Percentiles rank a stretch among this genome's conserved stretches.
Evolutionary conservation across 306 rosid species (phyloP).

Genomic region (Canavalia gladiata): DNA sequence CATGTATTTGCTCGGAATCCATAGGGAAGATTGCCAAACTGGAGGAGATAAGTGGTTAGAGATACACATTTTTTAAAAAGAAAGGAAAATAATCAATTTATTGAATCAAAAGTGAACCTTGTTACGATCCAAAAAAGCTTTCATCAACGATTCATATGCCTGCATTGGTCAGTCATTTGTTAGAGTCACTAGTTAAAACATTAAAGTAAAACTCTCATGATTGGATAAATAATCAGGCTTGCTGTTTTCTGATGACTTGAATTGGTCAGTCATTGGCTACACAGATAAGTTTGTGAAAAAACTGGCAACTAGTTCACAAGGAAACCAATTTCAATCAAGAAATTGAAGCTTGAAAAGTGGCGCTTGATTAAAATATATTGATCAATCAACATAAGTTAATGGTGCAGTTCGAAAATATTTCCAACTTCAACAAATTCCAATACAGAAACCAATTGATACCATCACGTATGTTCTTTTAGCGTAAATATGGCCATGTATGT

Average conservation of each 20-base stretch:
- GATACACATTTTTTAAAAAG: neutral
- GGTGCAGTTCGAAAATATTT: neutral
- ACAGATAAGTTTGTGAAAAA: neutral
- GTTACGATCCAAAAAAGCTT: constrained; percentile 87
- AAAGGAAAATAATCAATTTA: constrained; percentile 17
- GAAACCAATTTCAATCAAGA: neutral
- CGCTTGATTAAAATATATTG: constrained; percentile 1
- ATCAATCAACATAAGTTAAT: neutral
- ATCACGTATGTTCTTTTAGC: too few relatives aligned
- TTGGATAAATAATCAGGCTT: neutral
- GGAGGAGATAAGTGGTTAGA: constrained; percentile 43
- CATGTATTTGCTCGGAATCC: constrained; percentile 96
- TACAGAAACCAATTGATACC: too few relatives aligned
- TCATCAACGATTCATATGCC: constrained; percentile 87
- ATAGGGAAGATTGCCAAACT: constrained; percentile 98
- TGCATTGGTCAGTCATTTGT: constrained; percentile 53
- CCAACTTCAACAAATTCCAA: neutral
- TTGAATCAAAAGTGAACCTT: constrained; percentile 64
- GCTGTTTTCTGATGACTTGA: neutral
- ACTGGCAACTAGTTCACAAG: neutral
- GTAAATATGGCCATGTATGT: too few relatives aligned
- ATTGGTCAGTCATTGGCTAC: neutral
- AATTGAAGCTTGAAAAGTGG: neutral
- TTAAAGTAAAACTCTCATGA: neutral
- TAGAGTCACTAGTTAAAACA: constrained; percentile 27